A percentile compares a stretch with the other conserved stretches of the same genome.
phyloP scores from a whole-genome alignment of 495 filamentous ascomycete genomes.

The Aspergillus steynii region DNA sequence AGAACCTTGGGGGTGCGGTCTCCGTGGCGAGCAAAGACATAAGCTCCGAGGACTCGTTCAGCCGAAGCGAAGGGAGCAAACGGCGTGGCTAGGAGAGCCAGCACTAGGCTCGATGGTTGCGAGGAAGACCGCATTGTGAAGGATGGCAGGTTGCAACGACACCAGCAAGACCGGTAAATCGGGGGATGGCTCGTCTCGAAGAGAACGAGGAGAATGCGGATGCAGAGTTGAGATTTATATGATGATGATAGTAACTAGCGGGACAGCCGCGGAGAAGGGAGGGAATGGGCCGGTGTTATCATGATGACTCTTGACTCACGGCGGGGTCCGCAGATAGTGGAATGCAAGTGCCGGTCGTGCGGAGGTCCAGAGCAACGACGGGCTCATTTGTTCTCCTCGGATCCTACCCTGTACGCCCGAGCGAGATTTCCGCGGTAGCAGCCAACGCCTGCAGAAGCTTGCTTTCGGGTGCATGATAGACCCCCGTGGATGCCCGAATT shows the following conservation, averaged over 20 bases:
- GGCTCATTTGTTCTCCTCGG: neutral
- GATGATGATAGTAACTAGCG: neutral
- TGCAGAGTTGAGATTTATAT: neutral
- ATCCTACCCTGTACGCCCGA: neutral
- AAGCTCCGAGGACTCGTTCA: conserved; percentile 62
- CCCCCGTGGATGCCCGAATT: neutral
- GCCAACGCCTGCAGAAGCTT: neutral
- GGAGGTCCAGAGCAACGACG: too few species aligned
- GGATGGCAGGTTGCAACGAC: neutral
- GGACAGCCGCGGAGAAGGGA: conserved; percentile 12
- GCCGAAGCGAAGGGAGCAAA: conserved; percentile 44
- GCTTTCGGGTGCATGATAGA: too few species aligned
- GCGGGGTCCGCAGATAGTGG: conserved; percentile 9
- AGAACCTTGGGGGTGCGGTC: conserved; percentile 60
- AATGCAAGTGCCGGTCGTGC: neutral
- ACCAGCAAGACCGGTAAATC: neutral
- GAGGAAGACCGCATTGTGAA: conserved; percentile 34
- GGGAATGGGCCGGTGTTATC: conserved; percentile 6
- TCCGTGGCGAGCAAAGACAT: conserved; percentile 66
- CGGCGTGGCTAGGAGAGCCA: conserved; percentile 30
- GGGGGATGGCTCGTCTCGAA: neutral
- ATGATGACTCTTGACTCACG: conserved; percentile 11
- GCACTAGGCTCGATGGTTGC: conserved; percentile 28
- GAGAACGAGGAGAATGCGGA: neutral
- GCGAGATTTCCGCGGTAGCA: neutral